Percentiles rank a stretch among this genome's conserved stretches.
Conservation (phyloP, 805 yeast genomes). For the Starmerella apis region DNA sequence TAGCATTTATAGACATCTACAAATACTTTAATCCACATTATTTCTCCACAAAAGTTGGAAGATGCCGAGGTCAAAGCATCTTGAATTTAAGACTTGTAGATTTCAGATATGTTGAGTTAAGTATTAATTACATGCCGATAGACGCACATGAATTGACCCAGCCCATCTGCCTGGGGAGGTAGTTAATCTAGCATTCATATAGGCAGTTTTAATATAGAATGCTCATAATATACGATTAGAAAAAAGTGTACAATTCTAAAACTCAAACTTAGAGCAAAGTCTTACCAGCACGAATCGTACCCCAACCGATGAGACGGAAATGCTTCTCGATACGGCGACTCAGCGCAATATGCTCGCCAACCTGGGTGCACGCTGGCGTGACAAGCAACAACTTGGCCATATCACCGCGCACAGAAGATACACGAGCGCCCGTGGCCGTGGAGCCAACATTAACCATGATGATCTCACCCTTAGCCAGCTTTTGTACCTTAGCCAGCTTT, state of each 20-base stretch:
- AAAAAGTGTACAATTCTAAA: not conserved
- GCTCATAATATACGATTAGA: constrained; percentile 5
- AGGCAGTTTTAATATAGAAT: not conserved
- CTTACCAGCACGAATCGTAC: constrained; percentile 67
- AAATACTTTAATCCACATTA: too few relatives aligned
- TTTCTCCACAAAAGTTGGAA: too few relatives aligned
- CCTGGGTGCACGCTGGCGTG: constrained; percentile 97
- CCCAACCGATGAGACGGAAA: constrained; percentile 99
- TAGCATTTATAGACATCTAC: not conserved
- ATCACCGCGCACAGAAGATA: constrained; percentile 94
- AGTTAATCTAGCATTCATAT: too few relatives aligned
- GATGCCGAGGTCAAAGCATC: too few relatives aligned
- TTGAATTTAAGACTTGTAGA: too few relatives aligned
- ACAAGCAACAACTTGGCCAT: constrained; percentile 97
- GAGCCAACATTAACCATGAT: constrained; percentile 99
- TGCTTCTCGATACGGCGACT: constrained; percentile 99
- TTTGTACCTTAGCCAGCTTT: constrained; percentile 93
- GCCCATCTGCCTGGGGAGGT: too few relatives aligned
- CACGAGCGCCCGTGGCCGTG: constrained; percentile 98
- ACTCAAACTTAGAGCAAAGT: not conserved
- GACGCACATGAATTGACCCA: too few relatives aligned
- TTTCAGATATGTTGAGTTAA: too few relatives aligned
- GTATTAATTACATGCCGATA: too few relatives aligned
- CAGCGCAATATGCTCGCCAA: constrained; percentile 94
- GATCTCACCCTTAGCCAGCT: constrained; percentile 86